These are phyloP conservation scores for Pharus latifolius DNA, from an alignment of 176 grass and related monocot species.

Conservation along the genomic window DNA sequence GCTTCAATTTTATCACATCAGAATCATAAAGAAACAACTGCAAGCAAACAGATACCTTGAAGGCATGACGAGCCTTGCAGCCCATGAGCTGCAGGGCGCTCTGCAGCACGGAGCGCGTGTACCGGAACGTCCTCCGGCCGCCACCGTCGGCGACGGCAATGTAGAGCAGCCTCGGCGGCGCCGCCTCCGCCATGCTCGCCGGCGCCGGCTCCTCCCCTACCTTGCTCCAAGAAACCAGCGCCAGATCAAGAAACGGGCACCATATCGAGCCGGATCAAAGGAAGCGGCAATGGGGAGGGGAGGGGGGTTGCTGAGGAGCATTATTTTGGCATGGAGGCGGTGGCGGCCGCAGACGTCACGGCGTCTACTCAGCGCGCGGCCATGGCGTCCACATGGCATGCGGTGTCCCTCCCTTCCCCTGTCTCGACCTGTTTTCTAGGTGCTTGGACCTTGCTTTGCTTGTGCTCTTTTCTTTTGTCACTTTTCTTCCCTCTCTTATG, in stretches of 20 bases:
- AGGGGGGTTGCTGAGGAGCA: constrained; percentile 21
- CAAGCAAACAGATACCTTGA: constrained; percentile 59
- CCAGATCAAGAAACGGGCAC: neutral
- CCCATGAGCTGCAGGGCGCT: constrained; percentile 98
- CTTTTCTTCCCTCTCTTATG: constrained; percentile 3
- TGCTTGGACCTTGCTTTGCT: neutral
- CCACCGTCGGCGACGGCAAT: constrained; percentile 61
- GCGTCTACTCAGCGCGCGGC: constrained; percentile 39
- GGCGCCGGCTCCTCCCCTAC: neutral
- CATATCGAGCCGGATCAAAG: neutral
- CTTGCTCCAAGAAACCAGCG: neutral
- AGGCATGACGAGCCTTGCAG: constrained; percentile 95
- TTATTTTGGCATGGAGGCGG: constrained; percentile 16
- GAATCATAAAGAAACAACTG: neutral
- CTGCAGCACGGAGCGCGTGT: constrained; percentile 81
- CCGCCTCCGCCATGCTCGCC: constrained; percentile 1
- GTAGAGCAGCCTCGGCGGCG: constrained; percentile 64
- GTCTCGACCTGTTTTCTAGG: no score
- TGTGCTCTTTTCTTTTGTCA: neutral
- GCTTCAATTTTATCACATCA: neutral
- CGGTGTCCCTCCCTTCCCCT: neutral
- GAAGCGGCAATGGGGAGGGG: neutral
- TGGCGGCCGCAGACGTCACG: constrained; percentile 22
- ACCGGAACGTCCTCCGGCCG: constrained; percentile 47
- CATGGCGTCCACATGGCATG: constrained; percentile 51